A percentile compares a stretch with the other conserved stretches of the same genome.
Evolutionary conservation across 1,284 basidiomycete species (phyloP).

Genomic region (Trametes polyzona): DNA sequence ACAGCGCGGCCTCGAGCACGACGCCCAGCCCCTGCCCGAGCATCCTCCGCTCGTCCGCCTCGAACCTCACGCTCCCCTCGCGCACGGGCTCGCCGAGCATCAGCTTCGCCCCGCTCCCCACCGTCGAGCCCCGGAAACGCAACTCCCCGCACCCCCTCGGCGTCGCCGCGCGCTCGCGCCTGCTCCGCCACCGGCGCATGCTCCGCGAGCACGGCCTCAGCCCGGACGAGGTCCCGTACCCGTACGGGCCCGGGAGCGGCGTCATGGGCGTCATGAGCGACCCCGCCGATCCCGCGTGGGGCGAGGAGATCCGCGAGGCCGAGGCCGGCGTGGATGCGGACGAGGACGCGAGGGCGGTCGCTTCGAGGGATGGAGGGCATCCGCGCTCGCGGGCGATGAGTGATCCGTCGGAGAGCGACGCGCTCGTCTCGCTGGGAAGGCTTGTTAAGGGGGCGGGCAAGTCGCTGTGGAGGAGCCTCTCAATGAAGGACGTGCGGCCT

Average conservation of each 20-base stretch:
- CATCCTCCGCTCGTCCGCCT: constrained; percentile 25
- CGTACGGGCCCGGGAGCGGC: constrained; percentile 20
- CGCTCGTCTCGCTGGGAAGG: constrained; percentile 31
- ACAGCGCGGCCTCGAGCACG: constrained; percentile 17
- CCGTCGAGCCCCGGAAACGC: constrained; percentile 56
- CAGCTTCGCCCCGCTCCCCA: constrained; percentile 69
- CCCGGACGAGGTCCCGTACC: constrained; percentile 20
- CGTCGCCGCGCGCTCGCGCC: constrained; percentile 59
- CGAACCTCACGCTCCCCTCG: constrained; percentile 11
- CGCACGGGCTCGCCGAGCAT: constrained; percentile 40
- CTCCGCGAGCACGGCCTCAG: constrained; percentile 27
- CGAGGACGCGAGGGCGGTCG: constrained; percentile 14
- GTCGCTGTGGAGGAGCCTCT: constrained; percentile 32
- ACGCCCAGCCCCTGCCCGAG: constrained; percentile 23
- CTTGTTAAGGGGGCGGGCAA: constrained; percentile 34
- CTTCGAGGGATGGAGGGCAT: background rate
- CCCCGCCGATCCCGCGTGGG: background rate
- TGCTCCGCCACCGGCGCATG: constrained; percentile 40
- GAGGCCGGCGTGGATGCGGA: constrained; percentile 17
- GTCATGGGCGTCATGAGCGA: constrained; percentile 1
- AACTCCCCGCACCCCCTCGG: constrained; percentile 62
- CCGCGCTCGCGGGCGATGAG: constrained; percentile 8
- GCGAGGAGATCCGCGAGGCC: constrained; percentile 18
- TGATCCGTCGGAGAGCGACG: constrained; percentile 32
- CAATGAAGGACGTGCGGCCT: constrained; percentile 25